Percentiles rank a stretch among this genome's conserved stretches.
phyloP scores from a whole-genome alignment of 129 eudicot genomes.

The Helianthus annuus region HanXRQr2.0-SUNRISE NC_035442.2:181240949-181241448 shows the following conservation, averaged over 20 bases:
- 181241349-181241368: constrained; percentile 48
- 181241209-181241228: constrained; percentile 97
- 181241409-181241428: constrained; percentile 67
- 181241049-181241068: constrained; percentile 71
- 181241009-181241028: constrained; percentile 76
- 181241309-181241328: constrained; percentile 84
- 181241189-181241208: constrained; percentile 74
- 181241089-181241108: constrained; percentile 5
- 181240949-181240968: constrained; percentile 93
- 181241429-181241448: constrained; percentile 76
- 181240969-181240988: constrained; percentile 89
- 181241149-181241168: neutral
- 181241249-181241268: constrained; percentile 75
- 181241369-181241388: constrained; percentile 37
- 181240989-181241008: constrained; percentile 92
- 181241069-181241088: constrained; percentile 91
- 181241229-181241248: constrained; percentile 85
- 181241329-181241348: constrained; percentile 43
- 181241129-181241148: neutral
- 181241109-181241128: neutral
- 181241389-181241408: constrained; percentile 16
- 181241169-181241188: constrained; percentile 41
- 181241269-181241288: constrained; percentile 74
- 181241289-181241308: constrained; percentile 82
- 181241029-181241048: constrained; percentile 87